phyloP scores from a whole-genome alignment of 1,284 basidiomycete genomes.

The Irpex sp. region DNA sequence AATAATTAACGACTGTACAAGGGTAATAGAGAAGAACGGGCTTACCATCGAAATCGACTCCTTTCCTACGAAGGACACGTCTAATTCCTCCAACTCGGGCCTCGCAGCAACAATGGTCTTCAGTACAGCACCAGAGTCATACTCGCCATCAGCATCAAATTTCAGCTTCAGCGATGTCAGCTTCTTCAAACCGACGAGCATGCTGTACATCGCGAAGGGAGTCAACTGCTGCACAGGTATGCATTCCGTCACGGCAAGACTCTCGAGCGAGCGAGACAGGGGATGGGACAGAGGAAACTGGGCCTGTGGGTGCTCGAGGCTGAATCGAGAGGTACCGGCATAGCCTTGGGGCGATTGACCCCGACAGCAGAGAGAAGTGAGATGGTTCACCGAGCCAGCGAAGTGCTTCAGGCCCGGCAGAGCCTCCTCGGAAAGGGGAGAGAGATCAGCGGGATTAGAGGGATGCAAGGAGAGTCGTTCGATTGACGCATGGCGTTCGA shows the following conservation, averaged over 20 bases:
- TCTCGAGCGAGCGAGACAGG: slow-evolving; percentile 34
- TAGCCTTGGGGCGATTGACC: neutral
- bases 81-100: neutral
- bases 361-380: slow-evolving; percentile 37
- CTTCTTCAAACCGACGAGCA: slow-evolving; percentile 50
- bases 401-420: slow-evolving; percentile 52
- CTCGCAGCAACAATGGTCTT: neutral
- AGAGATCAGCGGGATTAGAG: slow-evolving; percentile 44
- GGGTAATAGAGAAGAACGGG: neutral
- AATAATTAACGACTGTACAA: neutral
- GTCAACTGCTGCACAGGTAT: slow-evolving; percentile 64
- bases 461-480: slow-evolving; percentile 46
- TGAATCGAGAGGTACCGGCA: neutral
- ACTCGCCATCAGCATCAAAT: slow-evolving; percentile 21
- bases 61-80: neutral
- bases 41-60: neutral
- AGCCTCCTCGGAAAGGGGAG: slow-evolving; percentile 40
- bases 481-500: slow-evolving; percentile 56
- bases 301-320: slow-evolving; percentile 11
- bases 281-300: slow-evolving; percentile 28
- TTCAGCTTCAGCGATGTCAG: slow-evolving; percentile 56
- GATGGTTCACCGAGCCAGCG: slow-evolving; percentile 57
- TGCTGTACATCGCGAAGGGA: slow-evolving; percentile 50
- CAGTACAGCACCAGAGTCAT: neutral
- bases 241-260: slow-evolving; percentile 59